phyloP scores from a whole-genome alignment of 2,329 filamentous ascomycete species.

The Mycogone perniciosa region DNA sequence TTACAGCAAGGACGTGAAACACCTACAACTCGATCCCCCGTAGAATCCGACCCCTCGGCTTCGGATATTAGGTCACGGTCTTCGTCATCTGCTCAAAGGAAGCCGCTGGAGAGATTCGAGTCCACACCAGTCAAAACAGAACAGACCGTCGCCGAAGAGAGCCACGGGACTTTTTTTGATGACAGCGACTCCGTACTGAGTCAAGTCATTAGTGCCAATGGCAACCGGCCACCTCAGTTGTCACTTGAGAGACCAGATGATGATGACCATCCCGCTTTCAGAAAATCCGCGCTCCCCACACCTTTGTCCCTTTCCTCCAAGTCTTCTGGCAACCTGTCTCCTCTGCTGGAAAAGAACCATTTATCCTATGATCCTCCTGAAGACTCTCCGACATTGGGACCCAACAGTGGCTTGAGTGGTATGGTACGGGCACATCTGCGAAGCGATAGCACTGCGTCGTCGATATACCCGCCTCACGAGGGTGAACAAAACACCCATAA shows the following conservation, averaged over 20 bases:
- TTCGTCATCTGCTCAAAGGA: slow-evolving; percentile 37
- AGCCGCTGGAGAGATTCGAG: slow-evolving; percentile 28
- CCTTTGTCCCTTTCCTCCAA: slow-evolving; percentile 33
- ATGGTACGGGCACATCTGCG: slow-evolving; percentile 82
- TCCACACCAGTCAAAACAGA: slow-evolving; percentile 23
- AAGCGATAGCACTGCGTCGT: slow-evolving; percentile 73
- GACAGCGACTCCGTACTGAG: slow-evolving; percentile 32
- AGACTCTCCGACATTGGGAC: slow-evolving; percentile 78
- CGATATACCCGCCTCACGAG: slow-evolving; percentile 49
- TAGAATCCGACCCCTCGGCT: slow-evolving; percentile 37
- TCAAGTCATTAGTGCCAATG: slow-evolving; percentile 5
- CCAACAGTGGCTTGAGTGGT: slow-evolving; percentile 63
- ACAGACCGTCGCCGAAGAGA: slow-evolving; percentile 28
- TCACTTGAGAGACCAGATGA: slow-evolving; percentile 44
- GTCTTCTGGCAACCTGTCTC: slow-evolving; percentile 2
- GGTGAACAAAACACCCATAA: slow-evolving; percentile 27
- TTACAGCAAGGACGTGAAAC: slow-evolving; percentile 70
- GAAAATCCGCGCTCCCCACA: slow-evolving; percentile 38
- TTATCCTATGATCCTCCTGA: slow-evolving; percentile 22
- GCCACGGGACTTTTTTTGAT: slow-evolving; percentile 36
- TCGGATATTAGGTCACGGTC: slow-evolving; percentile 40
- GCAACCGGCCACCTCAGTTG: slow-evolving; percentile 28
- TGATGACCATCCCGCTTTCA: slow-evolving; percentile 48
- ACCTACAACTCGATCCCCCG: slow-evolving; percentile 40
- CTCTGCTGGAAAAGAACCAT: neutral